Conservation (phyloP, 192 early-diverging fungal species). For the Jimgerdemannia flammicorona region DNA sequence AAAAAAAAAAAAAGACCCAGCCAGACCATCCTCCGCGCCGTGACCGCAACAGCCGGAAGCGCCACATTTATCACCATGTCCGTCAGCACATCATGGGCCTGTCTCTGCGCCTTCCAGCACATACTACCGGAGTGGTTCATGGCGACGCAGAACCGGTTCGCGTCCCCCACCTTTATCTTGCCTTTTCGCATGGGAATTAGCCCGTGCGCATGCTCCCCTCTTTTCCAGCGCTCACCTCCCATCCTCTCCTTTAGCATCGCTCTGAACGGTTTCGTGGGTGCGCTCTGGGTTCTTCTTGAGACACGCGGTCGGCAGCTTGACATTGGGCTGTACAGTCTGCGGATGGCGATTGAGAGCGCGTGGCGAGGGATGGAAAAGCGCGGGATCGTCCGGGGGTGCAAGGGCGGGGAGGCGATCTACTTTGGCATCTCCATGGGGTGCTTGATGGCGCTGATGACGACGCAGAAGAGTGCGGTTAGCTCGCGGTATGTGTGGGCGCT, state of each 20-base stretch:
- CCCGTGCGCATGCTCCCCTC: conserved; percentile 3
- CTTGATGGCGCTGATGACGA: conserved; percentile 15
- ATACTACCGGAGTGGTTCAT: conserved; percentile 5
- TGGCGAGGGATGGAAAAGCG: conserved; percentile 29
- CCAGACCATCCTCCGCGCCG: background rate
- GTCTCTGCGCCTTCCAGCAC: conserved; percentile 7
- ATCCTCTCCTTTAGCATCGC: conserved; percentile 9
- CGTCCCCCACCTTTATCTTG: too few species aligned
- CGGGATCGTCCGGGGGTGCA: conserved; percentile 8
- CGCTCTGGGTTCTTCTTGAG: conserved; percentile 28
- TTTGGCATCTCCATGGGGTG: conserved; percentile 16
- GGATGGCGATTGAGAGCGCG: conserved; percentile 22
- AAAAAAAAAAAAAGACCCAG: background rate
- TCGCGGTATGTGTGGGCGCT: conserved; percentile 4
- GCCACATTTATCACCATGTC: conserved; percentile 3
- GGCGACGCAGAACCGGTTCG: background rate
- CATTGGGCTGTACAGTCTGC: conserved; percentile 22
- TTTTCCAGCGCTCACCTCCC: background rate
- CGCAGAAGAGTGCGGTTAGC: background rate
- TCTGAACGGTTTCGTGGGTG: conserved; percentile 27
- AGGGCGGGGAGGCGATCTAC: conserved; percentile 8
- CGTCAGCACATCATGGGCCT: conserved; percentile 1
- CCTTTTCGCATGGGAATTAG: background rate
- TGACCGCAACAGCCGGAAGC: background rate
- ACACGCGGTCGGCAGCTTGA: conserved; percentile 11